Evolutionary conservation across 78 protist genomes (phyloP).

Genomic region (Corallochytrium limacisporum): DNA sequence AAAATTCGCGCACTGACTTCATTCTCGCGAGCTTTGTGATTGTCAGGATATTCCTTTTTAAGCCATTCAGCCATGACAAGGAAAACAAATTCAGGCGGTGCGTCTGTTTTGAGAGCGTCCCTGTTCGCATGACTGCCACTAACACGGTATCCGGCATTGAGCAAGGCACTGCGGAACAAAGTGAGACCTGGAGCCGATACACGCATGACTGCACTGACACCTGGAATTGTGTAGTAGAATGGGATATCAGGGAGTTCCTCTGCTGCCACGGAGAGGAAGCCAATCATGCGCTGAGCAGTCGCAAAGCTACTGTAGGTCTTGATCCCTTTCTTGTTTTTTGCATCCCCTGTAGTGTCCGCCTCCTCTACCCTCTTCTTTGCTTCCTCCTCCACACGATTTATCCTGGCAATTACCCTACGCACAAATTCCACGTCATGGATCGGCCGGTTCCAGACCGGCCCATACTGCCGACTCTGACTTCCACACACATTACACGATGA

Average conservation of each 20-base stretch:
- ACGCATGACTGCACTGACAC: background rate
- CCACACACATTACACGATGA: background rate
- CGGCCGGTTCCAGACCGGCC: slow-evolving; percentile 81
- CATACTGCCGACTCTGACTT: slow-evolving; percentile 34
- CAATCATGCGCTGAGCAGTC: slow-evolving; percentile 36
- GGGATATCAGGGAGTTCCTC: slow-evolving; percentile 19
- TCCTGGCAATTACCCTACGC: slow-evolving; percentile 6
- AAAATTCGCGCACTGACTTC: no score
- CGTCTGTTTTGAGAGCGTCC: slow-evolving; percentile 53
- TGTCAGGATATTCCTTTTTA: no score
- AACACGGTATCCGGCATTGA: slow-evolving; percentile 40
- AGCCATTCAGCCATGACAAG: no score
- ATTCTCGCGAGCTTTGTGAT: no score
- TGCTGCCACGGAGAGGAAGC: slow-evolving; percentile 27
- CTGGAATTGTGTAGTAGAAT: background rate
- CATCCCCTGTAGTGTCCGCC: background rate
- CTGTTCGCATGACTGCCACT: slow-evolving; percentile 44
- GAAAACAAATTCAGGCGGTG: slow-evolving; percentile 5
- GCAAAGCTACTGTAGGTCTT: background rate
- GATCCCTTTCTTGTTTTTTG: background rate
- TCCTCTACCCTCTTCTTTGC: background rate
- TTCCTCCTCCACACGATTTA: slow-evolving; percentile 8
- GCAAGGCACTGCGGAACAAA: slow-evolving; percentile 35
- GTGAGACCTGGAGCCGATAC: no score
- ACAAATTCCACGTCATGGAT: slow-evolving; percentile 44